Evolutionary conservation across 805 yeast species (phyloP), one percentile per base, ranked within the genome.

Genomic region (Wickerhamiella hasegawae): DNA sequence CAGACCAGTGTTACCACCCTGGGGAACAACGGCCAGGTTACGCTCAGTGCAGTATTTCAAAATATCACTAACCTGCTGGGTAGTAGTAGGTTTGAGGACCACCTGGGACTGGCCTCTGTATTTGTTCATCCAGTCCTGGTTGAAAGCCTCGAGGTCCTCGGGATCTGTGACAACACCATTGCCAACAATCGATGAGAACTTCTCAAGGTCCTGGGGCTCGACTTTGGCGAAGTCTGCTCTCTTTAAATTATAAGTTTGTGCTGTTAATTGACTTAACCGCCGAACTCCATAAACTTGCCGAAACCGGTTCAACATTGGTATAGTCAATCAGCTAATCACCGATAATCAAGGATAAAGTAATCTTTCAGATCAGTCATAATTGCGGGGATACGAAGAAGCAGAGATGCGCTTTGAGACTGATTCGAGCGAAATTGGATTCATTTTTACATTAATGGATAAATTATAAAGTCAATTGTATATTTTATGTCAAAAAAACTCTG

Each of bases 1-100:
- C 30, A 85, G 67, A 19, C 95, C 94, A 1, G 96, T 85, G 60
- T 85, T 85, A 45, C 96, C 96, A 54, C 96, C 94, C 59, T 85
- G 96, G 11, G 96, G 96, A 11, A 83, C 94, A 33, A 85, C 73
- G 0, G 96, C 94, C 22, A 85, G 58, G 40, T 66, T 70, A 27
- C 76, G 60, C 24, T 74, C 79, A 49, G 79, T 77, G 62, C 94
- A 82, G 57, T 82, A 77, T 55, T 73, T 74, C 52, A 85, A 51
- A 42, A 85, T 81, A 48, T 71, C 51, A 0, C 84, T 65, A 10
- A 85, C 75, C 55, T 85, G 84, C 42, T 76, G 71, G 3, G 81
- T 71, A 12, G 78, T 68, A 46, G 75, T 77, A 31, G 96, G 96
- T 54, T 77, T 80, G 42, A 85, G 62, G 2, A 83, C 81, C 20